phyloP scores from a whole-genome alignment of 768 basidiomycete species.

The Amanita thiersii region DNA sequence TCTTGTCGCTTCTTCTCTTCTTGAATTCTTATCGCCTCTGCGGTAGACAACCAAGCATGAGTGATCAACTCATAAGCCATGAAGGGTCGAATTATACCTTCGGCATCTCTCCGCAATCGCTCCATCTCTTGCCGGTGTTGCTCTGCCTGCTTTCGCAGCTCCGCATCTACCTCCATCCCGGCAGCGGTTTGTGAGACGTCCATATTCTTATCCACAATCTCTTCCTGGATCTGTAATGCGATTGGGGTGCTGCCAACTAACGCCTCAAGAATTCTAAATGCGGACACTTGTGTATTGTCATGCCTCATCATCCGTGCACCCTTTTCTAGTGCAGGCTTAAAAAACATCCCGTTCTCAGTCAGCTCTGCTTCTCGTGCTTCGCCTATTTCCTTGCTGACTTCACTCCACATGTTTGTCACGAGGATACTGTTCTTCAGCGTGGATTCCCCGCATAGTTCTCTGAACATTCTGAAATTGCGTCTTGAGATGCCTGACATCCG shows the following conservation, averaged over 20 bases:
- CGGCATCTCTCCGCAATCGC: conserved; percentile 11
- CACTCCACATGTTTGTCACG: conserved; percentile 38
- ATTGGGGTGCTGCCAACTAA: conserved; percentile 14
- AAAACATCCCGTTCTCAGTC: conserved; percentile 22
- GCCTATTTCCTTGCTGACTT: conserved; percentile 24
- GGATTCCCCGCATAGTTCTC: conserved; percentile 35
- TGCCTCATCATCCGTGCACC: conserved; percentile 32
- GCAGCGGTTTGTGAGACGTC: conserved; percentile 31
- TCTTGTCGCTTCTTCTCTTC: neutral
- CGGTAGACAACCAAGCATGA: too few relatives aligned
- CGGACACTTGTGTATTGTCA: conserved; percentile 20
- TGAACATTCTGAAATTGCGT: conserved; percentile 38
- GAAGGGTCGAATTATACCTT: too few relatives aligned
- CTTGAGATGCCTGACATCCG: conserved; percentile 30
- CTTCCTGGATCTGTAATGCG: conserved; percentile 13
- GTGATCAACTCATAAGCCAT: too few relatives aligned
- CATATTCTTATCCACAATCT: conserved; percentile 11
- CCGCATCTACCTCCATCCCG: conserved; percentile 11
- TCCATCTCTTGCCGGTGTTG: conserved; percentile 11
- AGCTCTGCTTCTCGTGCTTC: conserved; percentile 28
- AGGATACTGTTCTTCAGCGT: conserved; percentile 36
- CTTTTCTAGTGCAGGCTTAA: conserved; percentile 33
- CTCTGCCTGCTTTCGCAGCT: conserved; percentile 9
- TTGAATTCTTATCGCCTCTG: neutral
- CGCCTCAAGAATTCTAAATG: conserved; percentile 23